These are phyloP conservation scores for Tetracladium marchalianum DNA, from an alignment of 495 filamentous ascomycete genomes.

Conservation along the genomic window DNA sequence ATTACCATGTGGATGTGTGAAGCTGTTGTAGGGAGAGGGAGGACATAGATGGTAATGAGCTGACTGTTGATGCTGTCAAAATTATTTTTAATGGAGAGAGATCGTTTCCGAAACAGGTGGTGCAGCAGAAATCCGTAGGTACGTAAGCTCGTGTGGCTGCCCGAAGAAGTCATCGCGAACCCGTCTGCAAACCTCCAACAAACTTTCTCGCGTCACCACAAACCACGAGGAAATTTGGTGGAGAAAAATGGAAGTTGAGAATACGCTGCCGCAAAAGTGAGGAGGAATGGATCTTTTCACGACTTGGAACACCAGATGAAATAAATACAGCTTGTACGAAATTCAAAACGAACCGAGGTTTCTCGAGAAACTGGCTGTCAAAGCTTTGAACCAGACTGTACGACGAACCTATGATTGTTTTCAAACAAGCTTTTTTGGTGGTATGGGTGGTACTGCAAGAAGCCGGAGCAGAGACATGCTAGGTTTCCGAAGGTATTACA, in stretches of 20 bases:
- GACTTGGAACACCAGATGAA: conserved; percentile 49
- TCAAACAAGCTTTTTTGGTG: conserved; percentile 63
- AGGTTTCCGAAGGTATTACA: conserved; percentile 72
- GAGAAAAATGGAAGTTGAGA: too few species aligned
- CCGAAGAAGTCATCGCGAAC: too few species aligned
- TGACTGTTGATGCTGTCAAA: background rate
- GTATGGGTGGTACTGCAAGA: too few species aligned
- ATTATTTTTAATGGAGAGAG: background rate
- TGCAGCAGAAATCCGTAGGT: too few species aligned
- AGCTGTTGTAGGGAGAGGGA: background rate
- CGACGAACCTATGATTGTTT: conserved; percentile 59
- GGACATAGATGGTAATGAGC: too few species aligned
- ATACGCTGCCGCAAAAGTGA: too few species aligned
- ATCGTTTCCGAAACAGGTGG: too few species aligned
- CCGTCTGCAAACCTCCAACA: too few species aligned
- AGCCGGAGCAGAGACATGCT: conserved; percentile 22
- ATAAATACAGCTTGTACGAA: conserved; percentile 52
- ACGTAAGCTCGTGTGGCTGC: too few species aligned
- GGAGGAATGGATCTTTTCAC: background rate
- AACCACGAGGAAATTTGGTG: too few species aligned
- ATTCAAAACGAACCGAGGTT: conserved; percentile 52
- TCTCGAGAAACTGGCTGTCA: conserved; percentile 56
- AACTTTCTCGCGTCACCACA: too few species aligned
- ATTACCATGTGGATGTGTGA: conserved; percentile 18
- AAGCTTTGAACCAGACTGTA: conserved; percentile 56